Evolutionary conservation across 441 rosid species (phyloP).

Genomic region (Jatropha multifida): DNA sequence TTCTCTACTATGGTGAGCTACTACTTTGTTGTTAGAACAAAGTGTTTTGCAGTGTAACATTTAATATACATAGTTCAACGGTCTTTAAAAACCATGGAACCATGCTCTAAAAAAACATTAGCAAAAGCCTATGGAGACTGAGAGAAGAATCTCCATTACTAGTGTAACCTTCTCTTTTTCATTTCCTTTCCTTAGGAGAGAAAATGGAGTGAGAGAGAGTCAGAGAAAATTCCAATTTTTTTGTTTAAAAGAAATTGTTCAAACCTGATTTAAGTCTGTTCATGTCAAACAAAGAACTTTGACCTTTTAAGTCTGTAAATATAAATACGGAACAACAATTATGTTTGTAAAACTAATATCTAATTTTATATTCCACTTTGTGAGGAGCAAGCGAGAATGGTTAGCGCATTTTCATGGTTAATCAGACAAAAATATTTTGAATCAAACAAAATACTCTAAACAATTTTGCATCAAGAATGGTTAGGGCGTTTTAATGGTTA

Average conservation of each 20-base stretch:
- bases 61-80: neutral
- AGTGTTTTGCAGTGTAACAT: neutral
- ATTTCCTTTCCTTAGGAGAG: constrained; percentile 21
- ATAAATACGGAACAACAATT: constrained; percentile 23
- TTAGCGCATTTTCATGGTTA: too few relatives aligned
- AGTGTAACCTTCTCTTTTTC: constrained; percentile 45
- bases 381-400: too few relatives aligned
- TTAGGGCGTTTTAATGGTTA: too few relatives aligned
- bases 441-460: too few relatives aligned
- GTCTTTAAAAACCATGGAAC: constrained; percentile 51
- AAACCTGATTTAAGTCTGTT: constrained; percentile 45
- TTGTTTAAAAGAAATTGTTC: constrained; percentile 40
- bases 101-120: constrained; percentile 46
- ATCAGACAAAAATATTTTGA: too few relatives aligned
- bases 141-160: constrained; percentile 63
- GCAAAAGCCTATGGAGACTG: constrained; percentile 51
- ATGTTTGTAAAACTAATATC: constrained; percentile 7
- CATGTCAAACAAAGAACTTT: constrained; percentile 57
- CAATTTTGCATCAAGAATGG: too few relatives aligned
- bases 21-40: neutral
- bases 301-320: constrained; percentile 43
- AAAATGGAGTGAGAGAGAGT: constrained; percentile 15
- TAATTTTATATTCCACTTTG: constrained; percentile 20
- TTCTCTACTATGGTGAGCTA: neutral
- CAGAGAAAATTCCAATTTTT: constrained; percentile 31